Conservation (phyloP, 169 alveolate species). For the Plasmodium reichenowi region DNA sequence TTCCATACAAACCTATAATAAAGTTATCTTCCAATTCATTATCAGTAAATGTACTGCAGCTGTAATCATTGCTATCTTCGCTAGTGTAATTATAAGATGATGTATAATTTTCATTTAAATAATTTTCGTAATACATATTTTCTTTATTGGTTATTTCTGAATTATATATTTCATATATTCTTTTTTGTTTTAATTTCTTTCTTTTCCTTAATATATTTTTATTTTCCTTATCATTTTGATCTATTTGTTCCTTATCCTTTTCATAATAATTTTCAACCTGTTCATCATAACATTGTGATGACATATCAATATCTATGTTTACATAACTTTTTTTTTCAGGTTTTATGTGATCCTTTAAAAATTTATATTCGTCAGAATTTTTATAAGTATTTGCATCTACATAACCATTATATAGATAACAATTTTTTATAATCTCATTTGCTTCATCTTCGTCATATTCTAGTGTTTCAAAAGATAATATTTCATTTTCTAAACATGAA, state of each 20-base stretch:
- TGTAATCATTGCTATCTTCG: constrained; percentile 23
- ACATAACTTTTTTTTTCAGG: constrained; percentile 21
- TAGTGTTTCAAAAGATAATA: constrained; percentile 34
- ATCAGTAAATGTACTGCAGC: constrained; percentile 31
- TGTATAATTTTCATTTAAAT: constrained; percentile 64
- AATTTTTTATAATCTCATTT: constrained; percentile 69
- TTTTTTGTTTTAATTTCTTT: constrained; percentile 28
- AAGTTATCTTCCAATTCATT: constrained; percentile 26
- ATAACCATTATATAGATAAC: constrained; percentile 68
- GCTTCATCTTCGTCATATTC: constrained; percentile 76
- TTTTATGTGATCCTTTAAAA: constrained; percentile 49
- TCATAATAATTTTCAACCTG: constrained; percentile 15
- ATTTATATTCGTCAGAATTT: constrained; percentile 70
- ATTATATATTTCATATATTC: constrained; percentile 67
- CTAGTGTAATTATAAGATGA: constrained; percentile 56
- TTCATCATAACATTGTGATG: constrained; percentile 53
- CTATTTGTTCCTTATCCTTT: background rate
- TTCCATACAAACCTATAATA: constrained; percentile 18
- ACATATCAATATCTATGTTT: constrained; percentile 43
- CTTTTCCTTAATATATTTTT: constrained; percentile 9
- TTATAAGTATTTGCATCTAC: constrained; percentile 47
- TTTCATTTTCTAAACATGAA: constrained; percentile 56
- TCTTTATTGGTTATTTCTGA: constrained; percentile 53
- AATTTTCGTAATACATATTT: constrained; percentile 58
- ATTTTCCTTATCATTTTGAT: constrained; percentile 6